Evolutionary conservation across 257 asterid genomes (phyloP), one percentile per base, ranked within the genome.

Genomic region (Nicotiana tomentosiformis): DNA sequence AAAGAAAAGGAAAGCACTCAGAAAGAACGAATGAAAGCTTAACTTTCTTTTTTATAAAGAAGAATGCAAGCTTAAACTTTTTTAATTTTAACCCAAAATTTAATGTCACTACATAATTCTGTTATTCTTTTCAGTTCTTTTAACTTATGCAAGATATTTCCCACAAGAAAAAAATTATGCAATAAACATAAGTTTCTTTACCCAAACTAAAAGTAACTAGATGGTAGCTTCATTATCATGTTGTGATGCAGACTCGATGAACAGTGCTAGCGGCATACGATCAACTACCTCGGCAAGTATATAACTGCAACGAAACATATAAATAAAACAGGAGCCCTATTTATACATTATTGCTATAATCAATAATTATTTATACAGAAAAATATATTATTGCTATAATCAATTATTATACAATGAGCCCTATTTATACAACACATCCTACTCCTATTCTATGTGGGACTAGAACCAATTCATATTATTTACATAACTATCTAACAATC

Each of bases 231-330:
- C 33, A 66, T 85, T 95, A 95, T 97, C 98, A 93, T 84, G 98
- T 95, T 77, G 98, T 95, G 90, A 95, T 92, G 82, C 97, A 95
- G 87, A 93, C 98, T 83, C 96, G 97, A 80, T 95, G 98, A 85
- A 95, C 95, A 11, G 95, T 88, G 91, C 97, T 46, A 85, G 98
- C 98, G 82, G 98, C 97, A 84, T 39, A 39, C 2, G 1, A 39
- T 39, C 33, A 32, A 32, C 94, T 8, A 66, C 88, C 86, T 92
- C 96, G 6, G 98, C 96, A 82, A 89, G 37, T 80, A 93, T 80
- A 93, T 87, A 83, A 95, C 98, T 95, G 93, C 87, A 84, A 78
- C 77, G 84, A 37, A 56, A 83, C 62, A 87, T 83, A 82, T 46
- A 39, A 57, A 66, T 66, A 79, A 14, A 66, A 30, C 74, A 60